Evolutionary conservation across 139 green algal species (phyloP), one percentile per base, ranked within the genome.

Genomic region (Spirogloea muscicola): DNA sequence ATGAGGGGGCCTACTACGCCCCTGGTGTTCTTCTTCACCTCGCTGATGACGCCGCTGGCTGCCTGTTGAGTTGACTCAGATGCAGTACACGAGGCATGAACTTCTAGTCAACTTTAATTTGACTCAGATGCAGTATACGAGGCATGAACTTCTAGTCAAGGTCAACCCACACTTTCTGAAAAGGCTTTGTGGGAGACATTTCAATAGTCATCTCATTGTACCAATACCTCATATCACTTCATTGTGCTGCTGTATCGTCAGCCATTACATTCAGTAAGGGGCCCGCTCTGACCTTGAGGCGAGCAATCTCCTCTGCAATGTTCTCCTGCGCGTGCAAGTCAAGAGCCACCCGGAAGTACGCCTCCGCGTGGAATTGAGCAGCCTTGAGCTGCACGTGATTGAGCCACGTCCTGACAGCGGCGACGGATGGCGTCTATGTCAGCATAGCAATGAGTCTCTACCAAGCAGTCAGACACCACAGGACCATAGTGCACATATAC

Each of bases 291-390:
- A n/a, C n/a, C 40, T 75, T 76, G n/a, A 82, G 68, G 31, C 75
- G 67, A n/a, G 75, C 75, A 16, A 82, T 76, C 42, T 80, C 75
- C 34, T 81, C 52, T 9, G 27, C 75, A 61, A 82, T 80, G 33
- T 64, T 33, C 27, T 81, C 74, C 5, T 68, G 21, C 10, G 49
- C 74, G 66, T 72, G 65, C 25, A 81, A 48, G 37, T 81, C 49
- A 29, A 79, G 27, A 18, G 65, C 38, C 10, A 52, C 29, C 29
- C 74, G 44, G 42, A 49, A 75, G 25, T 80, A 40, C 5, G 62
- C 61, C 49, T 83, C 59, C 3, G 68, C 76, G 21, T 74, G 69
- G 68, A 83, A 83, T 6, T 75, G 69, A 13, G 57, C 40, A 37
- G 69, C 63, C 57, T 83, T 83, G 27, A 80, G 34, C 3, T 76